Base-by-base conservation (phyloP, 768 basidiomycete species). In the Coprinopsis strossmayeri region DNA sequence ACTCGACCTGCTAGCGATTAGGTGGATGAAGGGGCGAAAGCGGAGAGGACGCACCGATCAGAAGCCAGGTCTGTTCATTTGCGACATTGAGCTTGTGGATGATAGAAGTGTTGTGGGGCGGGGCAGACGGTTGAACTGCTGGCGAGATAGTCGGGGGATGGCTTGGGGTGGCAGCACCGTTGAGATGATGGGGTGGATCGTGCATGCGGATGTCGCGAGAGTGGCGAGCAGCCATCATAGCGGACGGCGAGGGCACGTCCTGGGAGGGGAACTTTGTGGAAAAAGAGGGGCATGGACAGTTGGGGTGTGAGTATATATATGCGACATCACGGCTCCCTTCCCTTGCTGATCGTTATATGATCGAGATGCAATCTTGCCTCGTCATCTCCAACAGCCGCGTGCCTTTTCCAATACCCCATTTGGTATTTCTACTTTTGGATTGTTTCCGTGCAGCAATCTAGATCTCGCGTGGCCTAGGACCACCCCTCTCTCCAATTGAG, bases 31-130 rank as follows among this genome's bases (percentile, higher is more conserved):
- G 46, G 21, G 51, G 46, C 55, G 17, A 28, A 40, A 27, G 21
- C 24, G 25, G 40, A 48, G 49, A 51, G 34, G 35, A 61, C 78
- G 49, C 32, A 90, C 92, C 93, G 64, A 95, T 93, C 58, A 94
- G 71, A 53, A 93, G 79, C 93, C 93, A 96, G 35, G 93, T 95
- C 66, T 91, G 86, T 63, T 95, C 93, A 66, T 96, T 95, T 44
- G 92, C 90, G 28, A 76, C 70, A 18, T 86, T 81, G 46, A 96
- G 77, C 54, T 89, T 89, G 66, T 85, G 80, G 51, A 89, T 79
- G 45, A 82, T 77, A 52, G 64, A 69, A 26, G 67, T 53, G 26
- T 71, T 57, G 11, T 64, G 54, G 30, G 71, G 57, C 21, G 61
- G 55, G 47, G 63, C 61, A 25, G 35, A 38, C 10, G 69, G 61